phyloP scores from a whole-genome alignment of 2,329 filamentous ascomycete species.

The Albophoma yamanashiensis region DNA sequence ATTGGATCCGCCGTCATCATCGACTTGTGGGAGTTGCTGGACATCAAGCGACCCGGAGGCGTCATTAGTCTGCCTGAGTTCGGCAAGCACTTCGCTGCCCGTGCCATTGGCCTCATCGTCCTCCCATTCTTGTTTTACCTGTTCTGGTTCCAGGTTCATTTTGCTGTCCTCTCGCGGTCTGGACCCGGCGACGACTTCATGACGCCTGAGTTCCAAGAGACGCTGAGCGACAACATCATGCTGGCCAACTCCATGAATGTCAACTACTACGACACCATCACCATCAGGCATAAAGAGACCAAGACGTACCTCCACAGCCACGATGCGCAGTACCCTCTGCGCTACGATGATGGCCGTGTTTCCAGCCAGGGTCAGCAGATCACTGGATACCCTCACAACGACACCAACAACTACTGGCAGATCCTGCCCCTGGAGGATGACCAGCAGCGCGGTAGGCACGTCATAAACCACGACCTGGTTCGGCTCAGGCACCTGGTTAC shows the following conservation, averaged over 20 bases:
- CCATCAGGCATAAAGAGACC: constrained; percentile 91
- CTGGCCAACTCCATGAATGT: constrained; percentile 75
- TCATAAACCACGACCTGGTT: constrained; percentile 77
- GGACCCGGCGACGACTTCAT: constrained; percentile 98
- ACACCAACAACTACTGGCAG: constrained; percentile 98
- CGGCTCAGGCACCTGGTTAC: constrained; percentile 81
- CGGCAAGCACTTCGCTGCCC: constrained; percentile 80
- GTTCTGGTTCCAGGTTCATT: constrained; percentile 99
- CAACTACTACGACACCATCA: constrained; percentile 82
- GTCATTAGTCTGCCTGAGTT: constrained; percentile 72
- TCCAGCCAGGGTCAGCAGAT: constrained; percentile 98
- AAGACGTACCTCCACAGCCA: constrained; percentile 95
- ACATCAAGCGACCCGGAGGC: constrained; percentile 76
- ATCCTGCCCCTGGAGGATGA: constrained; percentile 62
- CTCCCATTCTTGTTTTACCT: constrained; percentile 96
- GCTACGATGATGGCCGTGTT: constrained; percentile 94
- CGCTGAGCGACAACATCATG: constrained; percentile 89
- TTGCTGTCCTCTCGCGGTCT: constrained; percentile 75
- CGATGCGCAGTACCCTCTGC: constrained; percentile 74
- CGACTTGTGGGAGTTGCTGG: constrained; percentile 88
- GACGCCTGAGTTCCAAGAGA: constrained; percentile 97
- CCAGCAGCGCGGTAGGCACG: constrained; percentile 47
- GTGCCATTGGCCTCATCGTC: constrained; percentile 75
- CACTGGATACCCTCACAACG: constrained; percentile 94
- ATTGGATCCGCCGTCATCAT: constrained; percentile 90